phyloP scores from a whole-genome alignment of 78 protist genomes.

The Planoprotostelium fungivorum region DNA sequence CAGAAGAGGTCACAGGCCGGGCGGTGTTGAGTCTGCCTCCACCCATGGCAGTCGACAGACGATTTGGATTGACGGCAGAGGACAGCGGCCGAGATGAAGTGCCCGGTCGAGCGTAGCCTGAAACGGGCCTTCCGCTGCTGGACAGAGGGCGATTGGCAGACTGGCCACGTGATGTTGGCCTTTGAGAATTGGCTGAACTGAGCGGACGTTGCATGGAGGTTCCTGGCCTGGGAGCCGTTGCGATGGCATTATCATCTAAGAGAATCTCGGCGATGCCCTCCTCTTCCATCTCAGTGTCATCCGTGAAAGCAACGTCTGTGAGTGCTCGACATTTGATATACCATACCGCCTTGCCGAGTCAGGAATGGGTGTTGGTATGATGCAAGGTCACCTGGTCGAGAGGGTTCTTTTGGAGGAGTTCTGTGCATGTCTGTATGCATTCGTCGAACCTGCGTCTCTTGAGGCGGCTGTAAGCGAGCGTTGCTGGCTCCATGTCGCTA shows the following conservation, averaged over 20 bases:
- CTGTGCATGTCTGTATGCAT: neutral
- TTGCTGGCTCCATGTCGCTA: neutral
- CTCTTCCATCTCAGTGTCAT: slow-evolving; percentile 66
- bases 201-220: slow-evolving; percentile 43
- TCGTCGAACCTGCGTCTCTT: neutral
- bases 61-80: neutral
- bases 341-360: slow-evolving; percentile 43
- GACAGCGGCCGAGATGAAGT: slow-evolving; percentile 13
- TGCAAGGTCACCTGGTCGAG: neutral
- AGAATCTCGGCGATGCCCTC: slow-evolving; percentile 63
- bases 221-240: slow-evolving; percentile 55
- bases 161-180: neutral
- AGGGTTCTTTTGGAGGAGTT: neutral
- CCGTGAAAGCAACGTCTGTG: slow-evolving; percentile 23
- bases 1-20: slow-evolving; percentile 8
- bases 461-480: neutral
- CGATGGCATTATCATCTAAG: slow-evolving; percentile 61
- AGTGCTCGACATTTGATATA: slow-evolving; percentile 40
- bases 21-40: slow-evolving; percentile 7
- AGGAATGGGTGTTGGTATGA: no score
- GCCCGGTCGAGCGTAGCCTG: slow-evolving; percentile 85
- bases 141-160: slow-evolving; percentile 62
- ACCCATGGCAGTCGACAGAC: slow-evolving; percentile 3
- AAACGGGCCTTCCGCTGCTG: slow-evolving; percentile 60
- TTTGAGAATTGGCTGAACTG: neutral